phyloP scores from a whole-genome alignment of 73 alveolate species.

The Stentor roeselii region DNA sequence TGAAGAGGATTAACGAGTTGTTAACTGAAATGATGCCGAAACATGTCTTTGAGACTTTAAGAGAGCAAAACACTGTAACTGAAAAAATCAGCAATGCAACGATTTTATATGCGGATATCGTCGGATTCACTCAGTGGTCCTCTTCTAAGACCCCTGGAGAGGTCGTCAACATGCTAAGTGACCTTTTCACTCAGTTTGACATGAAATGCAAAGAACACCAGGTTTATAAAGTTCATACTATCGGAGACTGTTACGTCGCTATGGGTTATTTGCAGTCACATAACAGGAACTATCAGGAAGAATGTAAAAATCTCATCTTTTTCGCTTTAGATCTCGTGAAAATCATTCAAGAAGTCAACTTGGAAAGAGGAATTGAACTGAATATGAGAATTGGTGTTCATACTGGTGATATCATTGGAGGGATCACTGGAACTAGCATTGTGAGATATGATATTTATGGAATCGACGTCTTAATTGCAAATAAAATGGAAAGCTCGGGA shows the following conservation, averaged over 20 bases:
- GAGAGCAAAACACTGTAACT: slow-evolving; percentile 50
- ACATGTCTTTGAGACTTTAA: slow-evolving; percentile 47
- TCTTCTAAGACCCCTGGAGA: slow-evolving; percentile 75
- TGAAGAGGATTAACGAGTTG: not conserved
- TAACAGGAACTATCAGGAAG: not conserved
- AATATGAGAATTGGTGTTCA: not conserved
- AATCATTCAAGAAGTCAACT: not conserved
- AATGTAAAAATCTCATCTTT: not conserved
- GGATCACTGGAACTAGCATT: not conserved
- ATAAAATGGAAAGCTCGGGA: not conserved
- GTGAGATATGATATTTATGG: slow-evolving; percentile 3
- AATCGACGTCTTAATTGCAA: not conserved
- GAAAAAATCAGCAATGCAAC: slow-evolving; percentile 88
- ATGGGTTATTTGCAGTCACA: slow-evolving; percentile 66
- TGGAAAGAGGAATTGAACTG: not conserved
- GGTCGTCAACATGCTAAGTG: slow-evolving; percentile 82
- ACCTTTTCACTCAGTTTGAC: slow-evolving; percentile 87
- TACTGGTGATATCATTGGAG: slow-evolving; percentile 1
- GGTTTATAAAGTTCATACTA: slow-evolving; percentile 95
- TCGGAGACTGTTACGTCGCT: slow-evolving; percentile 96
- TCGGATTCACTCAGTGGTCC: slow-evolving; percentile 69
- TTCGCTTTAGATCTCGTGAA: not conserved
- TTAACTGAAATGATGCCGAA: not conserved
- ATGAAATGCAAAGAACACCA: slow-evolving; percentile 79
- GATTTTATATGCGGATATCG: slow-evolving; percentile 88